These are phyloP conservation scores for Wickerhamiella shivajii DNA, from an alignment of 805 yeast genomes.

Conservation along the genomic window DNA sequence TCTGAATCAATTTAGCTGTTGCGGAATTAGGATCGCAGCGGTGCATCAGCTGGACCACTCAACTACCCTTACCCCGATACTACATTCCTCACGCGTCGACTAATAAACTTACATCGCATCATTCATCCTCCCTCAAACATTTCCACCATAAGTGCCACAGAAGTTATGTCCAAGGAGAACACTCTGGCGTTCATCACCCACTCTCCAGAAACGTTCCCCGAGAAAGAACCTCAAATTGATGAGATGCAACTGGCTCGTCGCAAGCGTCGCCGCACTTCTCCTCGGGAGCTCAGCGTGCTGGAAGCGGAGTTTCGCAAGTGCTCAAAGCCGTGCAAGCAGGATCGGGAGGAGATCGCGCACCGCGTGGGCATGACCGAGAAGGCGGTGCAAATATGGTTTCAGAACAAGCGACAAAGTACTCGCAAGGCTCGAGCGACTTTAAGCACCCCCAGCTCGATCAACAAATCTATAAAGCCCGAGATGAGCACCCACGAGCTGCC, in stretches of 20 bases:
- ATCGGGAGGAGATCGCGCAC: slow-evolving; percentile 64
- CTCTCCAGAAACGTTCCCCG: slow-evolving; percentile 76
- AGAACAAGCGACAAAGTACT: slow-evolving; percentile 64
- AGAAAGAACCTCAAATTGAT: slow-evolving; percentile 62
- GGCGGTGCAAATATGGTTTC: slow-evolving; percentile 98
- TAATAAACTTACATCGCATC: too few species aligned
- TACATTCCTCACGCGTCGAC: too few species aligned
- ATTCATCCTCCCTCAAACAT: too few species aligned
- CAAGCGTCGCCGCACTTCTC: slow-evolving; percentile 89
- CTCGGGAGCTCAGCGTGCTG: slow-evolving; percentile 66
- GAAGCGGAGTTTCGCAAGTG: slow-evolving; percentile 67
- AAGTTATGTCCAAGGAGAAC: slow-evolving; percentile 7
- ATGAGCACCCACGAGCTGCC: too few species aligned
- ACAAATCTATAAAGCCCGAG: too few species aligned
- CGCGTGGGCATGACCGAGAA: slow-evolving; percentile 89
- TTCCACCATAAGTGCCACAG: too few species aligned
- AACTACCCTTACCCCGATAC: too few species aligned
- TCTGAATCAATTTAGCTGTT: too few species aligned
- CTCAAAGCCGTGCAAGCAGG: slow-evolving; percentile 63
- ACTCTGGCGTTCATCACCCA: slow-evolving; percentile 72
- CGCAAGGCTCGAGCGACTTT: slow-evolving; percentile 6
- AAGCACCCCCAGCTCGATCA: slow-evolving; percentile 6
- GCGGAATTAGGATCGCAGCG: too few species aligned
- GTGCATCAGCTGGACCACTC: too few species aligned
- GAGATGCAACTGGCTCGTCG: slow-evolving; percentile 88